Evolutionary conservation across 805 yeast genomes (phyloP), one percentile per base, ranked within the genome.

Genomic region (Candida hungchunana): DNA sequence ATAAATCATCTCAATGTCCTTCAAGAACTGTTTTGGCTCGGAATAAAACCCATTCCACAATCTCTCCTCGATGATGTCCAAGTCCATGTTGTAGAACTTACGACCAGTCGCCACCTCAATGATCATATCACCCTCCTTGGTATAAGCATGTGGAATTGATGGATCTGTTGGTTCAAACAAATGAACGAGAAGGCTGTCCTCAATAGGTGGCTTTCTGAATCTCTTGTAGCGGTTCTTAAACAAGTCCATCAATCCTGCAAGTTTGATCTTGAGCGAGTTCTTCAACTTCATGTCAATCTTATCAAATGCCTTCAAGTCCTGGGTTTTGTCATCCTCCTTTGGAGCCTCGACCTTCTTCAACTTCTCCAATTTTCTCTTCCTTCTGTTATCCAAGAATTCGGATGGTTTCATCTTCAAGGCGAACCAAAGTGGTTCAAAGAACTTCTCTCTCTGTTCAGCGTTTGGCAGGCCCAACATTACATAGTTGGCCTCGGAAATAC

Each of bases 41-140:
- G 86, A 80, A 53, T 93, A 93, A 58, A 63, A 93, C 0, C 98
- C 98, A 59, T 93, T 93, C 98, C 98, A 93, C 36, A 93, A 62
- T 40, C 98, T 70, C 56, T 93, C 97, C 54, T 93, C 98, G 22
- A 93, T 76, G 13, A 88, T 80, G 53, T 93, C 98, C 36, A 93
- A 64, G 53, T 93, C 98, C 84, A 93, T 93, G 50, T 93, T 93
- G 63, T 69, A 73, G 53, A 69, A 90, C 45, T 67, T 70, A 37
- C 74, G 75, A 4, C 93, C 94, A 0, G 95, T 82, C 0, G 78
- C 60, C 9, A 75, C 67, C 51, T 93, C 97, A n/a, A 78, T 60
- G 47, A 93, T 85, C 90, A 77, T 82, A 44, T 84, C 79, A 27
- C 77, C 78, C 40, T 72, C 74, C 41, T 71, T 74, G 14, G 70